Evolutionary conservation across 176 grass and related monocot species (phyloP).

Genomic region (Pontederia paniculata): DNA sequence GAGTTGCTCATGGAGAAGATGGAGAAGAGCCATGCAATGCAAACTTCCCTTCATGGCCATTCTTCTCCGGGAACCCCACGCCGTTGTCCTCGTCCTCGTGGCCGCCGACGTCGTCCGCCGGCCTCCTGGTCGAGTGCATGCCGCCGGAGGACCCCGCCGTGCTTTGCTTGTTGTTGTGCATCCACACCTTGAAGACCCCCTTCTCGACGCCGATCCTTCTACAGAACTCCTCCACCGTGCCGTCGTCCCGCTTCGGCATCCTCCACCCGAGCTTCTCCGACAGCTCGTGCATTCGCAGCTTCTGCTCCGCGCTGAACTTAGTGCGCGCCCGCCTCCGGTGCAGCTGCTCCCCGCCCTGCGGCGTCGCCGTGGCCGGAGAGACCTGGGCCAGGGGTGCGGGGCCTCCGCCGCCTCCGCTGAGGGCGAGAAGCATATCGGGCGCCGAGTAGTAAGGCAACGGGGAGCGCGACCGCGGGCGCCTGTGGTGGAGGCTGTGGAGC

Average conservation of each 20-base stretch:
- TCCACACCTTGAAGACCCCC: conserved; percentile 94
- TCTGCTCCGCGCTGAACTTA: conserved; percentile 81
- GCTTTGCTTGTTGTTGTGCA: conserved; percentile 95
- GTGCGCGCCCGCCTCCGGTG: conserved; percentile 71
- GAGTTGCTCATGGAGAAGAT: too few relatives aligned
- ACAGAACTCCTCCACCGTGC: conserved; percentile 64
- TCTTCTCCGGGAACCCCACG: too few relatives aligned
- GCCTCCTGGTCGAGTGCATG: too few relatives aligned
- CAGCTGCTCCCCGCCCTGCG: not conserved
- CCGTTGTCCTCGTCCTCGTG: too few relatives aligned
- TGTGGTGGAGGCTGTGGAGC: conserved; percentile 36
- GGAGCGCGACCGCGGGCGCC: not conserved
- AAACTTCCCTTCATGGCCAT: too few relatives aligned
- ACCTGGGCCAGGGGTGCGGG: not conserved
- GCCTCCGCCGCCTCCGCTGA: conserved; percentile 27
- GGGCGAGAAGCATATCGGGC: conserved; percentile 72
- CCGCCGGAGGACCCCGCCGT: too few relatives aligned
- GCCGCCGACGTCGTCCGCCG: too few relatives aligned
- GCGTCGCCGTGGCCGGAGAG: not conserved
- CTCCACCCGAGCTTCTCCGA: conserved; percentile 78
- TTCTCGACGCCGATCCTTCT: conserved; percentile 67
- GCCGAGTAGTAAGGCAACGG: conserved; percentile 27
- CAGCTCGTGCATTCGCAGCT: conserved; percentile 87
- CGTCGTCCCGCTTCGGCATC: conserved; percentile 76
- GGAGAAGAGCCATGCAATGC: too few relatives aligned